phyloP scores from a whole-genome alignment of 495 filamentous ascomycete genomes.

The Neurospora sp. region DNA sequence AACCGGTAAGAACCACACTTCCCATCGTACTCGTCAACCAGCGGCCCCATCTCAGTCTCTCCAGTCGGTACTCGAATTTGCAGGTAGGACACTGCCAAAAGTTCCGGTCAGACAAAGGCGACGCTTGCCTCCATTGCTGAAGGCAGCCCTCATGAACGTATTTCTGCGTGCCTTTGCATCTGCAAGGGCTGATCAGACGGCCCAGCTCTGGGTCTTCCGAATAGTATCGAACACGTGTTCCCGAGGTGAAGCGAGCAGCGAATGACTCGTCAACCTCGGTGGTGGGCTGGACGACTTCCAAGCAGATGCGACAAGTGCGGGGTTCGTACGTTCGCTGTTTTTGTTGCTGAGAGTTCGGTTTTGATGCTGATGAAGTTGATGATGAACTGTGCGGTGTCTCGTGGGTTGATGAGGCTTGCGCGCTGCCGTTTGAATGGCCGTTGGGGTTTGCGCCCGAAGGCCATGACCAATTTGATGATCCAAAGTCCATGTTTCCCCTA shows the following conservation, averaged over 20 bases:
- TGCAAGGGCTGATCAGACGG: constrained; percentile 81
- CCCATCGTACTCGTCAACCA: constrained; percentile 58
- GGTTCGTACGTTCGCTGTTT: constrained; percentile 47
- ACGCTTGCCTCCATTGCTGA: constrained; percentile 69
- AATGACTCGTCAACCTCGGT: constrained; percentile 53
- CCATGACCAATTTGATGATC: constrained; percentile 9
- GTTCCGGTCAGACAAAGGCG: constrained; percentile 56
- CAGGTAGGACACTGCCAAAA: constrained; percentile 90
- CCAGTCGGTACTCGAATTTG: constrained; percentile 70
- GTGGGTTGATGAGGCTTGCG: background rate
- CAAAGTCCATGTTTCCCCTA: background rate
- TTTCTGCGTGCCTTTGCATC: constrained; percentile 82
- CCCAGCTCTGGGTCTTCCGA: constrained; percentile 66
- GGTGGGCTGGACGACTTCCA: constrained; percentile 74
- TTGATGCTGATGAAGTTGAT: background rate
- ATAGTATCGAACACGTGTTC: constrained; percentile 59
- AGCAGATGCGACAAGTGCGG: constrained; percentile 83
- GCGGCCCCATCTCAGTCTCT: constrained; percentile 63
- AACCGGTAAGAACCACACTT: constrained; percentile 55
- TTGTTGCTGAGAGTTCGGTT: constrained; percentile 3
- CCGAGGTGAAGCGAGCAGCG: constrained; percentile 48
- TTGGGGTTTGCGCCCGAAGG: background rate
- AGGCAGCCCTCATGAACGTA: constrained; percentile 96
- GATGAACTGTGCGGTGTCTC: background rate
- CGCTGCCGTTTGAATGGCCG: background rate